These are phyloP conservation scores for Gnomoniopsis smithogilvyi DNA, from an alignment of 2,329 filamentous ascomycete species.

Conservation along the genomic window DNA sequence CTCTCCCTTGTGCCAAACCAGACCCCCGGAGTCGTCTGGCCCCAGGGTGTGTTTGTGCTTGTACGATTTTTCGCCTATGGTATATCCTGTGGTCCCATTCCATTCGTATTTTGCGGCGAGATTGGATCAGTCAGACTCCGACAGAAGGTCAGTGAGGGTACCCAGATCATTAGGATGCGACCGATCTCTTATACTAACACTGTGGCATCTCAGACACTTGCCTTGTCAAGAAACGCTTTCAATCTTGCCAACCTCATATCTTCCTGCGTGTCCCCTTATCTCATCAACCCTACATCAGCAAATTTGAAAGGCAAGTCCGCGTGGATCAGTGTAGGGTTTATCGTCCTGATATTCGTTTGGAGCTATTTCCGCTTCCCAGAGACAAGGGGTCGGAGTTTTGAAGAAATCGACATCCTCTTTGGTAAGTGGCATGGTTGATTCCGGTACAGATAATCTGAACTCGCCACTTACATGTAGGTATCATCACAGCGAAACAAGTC, in stretches of 20 bases:
- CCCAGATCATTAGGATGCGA: too few species aligned
- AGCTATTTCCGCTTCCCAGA: slow-evolving; percentile 4
- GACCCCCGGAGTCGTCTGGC: neutral
- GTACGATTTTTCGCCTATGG: neutral
- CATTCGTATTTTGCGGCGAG: slow-evolving; percentile 1
- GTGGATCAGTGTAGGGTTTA: neutral
- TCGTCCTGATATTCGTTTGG: neutral
- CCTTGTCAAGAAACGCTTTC: slow-evolving; percentile 2
- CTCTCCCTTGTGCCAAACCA: slow-evolving; percentile 2
- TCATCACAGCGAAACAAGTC: neutral
- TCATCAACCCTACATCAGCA: slow-evolving; percentile 4
- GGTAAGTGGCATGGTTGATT: neutral
- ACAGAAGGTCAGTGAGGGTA: neutral
- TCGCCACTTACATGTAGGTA: too few species aligned
- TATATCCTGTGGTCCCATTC: slow-evolving; percentile 1
- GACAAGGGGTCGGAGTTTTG: slow-evolving; percentile 2
- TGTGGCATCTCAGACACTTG: neutral
- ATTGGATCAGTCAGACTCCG: slow-evolving; percentile 2
- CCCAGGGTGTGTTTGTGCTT: neutral
- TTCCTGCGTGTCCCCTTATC: neutral
- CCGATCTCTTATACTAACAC: neutral
- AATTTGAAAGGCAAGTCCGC: slow-evolving; percentile 3
- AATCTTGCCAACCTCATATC: neutral
- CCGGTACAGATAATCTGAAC: neutral
- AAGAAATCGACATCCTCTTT: slow-evolving; percentile 9